A percentile compares a stretch with the other conserved stretches of the same genome.
These are phyloP conservation scores for Oryza brachyantha DNA, from an alignment of 176 grass and related monocot species.

Conservation along the genomic window DNA sequence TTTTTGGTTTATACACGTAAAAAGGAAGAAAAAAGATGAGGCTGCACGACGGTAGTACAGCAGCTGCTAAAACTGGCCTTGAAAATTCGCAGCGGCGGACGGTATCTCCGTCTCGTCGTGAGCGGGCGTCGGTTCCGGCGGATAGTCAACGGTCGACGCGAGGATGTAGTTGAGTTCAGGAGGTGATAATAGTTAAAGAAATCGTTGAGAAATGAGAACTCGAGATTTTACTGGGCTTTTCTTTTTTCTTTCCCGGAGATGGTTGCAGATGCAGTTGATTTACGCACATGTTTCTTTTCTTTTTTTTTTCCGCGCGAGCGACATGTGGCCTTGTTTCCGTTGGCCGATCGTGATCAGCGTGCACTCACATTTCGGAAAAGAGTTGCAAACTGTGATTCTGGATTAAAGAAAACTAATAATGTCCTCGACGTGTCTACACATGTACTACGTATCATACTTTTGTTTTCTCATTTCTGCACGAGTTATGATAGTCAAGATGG, in stretches of 20 bases:
- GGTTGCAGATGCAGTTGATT: not conserved
- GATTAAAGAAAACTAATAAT: not conserved
- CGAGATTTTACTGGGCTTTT: not conserved
- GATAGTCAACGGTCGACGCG: constrained; percentile 14
- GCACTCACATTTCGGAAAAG: not conserved
- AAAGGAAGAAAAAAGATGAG: too few species aligned
- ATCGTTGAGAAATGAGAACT: too few species aligned
- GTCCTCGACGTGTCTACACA: not conserved
- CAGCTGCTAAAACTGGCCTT: not conserved
- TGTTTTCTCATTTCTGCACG: not conserved
- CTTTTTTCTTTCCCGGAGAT: not conserved
- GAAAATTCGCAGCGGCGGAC: not conserved
- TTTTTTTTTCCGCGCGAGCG: too few species aligned
- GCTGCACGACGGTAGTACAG: too few species aligned
- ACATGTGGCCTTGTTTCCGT: not conserved
- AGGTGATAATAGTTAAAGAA: not conserved
- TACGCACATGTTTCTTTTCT: not conserved
- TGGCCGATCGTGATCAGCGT: not conserved
- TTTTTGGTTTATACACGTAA: too few species aligned
- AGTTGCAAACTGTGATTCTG: not conserved
- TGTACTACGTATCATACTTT: not conserved
- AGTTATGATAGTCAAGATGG: not conserved
- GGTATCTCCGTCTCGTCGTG: not conserved
- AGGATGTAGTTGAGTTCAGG: not conserved
- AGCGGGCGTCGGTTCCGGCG: not conserved